These are phyloP conservation scores for Fragaria ananassa DNA, from an alignment of 306 rosid species.

Conservation along the genomic window DNA sequence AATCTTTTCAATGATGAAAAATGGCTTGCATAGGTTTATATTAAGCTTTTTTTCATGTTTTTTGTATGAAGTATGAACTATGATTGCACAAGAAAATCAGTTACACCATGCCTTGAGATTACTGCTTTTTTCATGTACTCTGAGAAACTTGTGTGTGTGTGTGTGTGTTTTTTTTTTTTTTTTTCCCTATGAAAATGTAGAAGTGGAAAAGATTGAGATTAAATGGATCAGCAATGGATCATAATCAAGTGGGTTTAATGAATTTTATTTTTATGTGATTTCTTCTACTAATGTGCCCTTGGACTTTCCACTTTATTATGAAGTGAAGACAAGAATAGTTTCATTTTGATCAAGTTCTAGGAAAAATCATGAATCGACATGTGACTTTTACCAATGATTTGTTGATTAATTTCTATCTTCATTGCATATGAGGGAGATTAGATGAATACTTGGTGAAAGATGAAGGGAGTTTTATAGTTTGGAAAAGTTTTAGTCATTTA, in stretches of 20 bases:
- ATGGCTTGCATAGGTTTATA: neutral
- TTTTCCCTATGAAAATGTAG: neutral
- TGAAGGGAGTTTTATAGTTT: neutral
- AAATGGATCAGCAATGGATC: conserved; percentile 6
- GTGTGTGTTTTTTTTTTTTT: no score
- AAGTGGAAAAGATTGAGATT: neutral
- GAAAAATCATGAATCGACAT: neutral
- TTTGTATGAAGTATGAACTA: neutral
- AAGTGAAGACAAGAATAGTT: neutral
- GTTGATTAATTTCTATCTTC: neutral
- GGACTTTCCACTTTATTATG: no score
- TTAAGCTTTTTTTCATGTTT: neutral
- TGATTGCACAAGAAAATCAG: neutral
- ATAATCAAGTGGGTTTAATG: neutral
- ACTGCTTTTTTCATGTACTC: neutral
- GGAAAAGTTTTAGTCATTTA: no score
- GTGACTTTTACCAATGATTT: neutral
- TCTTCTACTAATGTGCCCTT: neutral
- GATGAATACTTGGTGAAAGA: neutral
- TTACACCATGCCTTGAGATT: neutral
- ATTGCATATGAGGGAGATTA: neutral
- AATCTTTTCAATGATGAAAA: neutral
- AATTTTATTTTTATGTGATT: neutral
- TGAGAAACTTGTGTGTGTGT: neutral
- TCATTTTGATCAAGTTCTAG: neutral